Conservation (phyloP, 345 rosid species). For the Sonneratia alba region DNA sequence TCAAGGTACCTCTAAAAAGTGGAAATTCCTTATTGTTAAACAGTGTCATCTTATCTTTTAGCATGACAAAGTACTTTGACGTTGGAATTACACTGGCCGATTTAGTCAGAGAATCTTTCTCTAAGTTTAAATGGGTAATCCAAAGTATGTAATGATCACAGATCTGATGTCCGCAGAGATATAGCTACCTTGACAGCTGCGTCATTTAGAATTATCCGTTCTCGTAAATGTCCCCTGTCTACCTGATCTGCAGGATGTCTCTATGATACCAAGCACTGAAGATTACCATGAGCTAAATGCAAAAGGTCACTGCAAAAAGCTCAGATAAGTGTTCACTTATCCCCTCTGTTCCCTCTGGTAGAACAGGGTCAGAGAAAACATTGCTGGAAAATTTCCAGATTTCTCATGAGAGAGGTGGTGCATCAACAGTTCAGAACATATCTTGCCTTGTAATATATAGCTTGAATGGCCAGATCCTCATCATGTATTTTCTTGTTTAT, state of each 20-base stretch:
- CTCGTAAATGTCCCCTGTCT: background rate
- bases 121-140: too few species aligned
- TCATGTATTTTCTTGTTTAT: too few species aligned
- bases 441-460: too few species aligned
- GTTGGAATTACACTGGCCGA: background rate
- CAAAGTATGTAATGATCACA: too few species aligned
- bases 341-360: conserved; percentile 41
- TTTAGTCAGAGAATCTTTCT: background rate
- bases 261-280: conserved; percentile 70
- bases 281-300: conserved; percentile 56
- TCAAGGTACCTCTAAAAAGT: background rate
- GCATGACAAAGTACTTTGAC: background rate
- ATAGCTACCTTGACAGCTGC: background rate
- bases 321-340: conserved; percentile 58
- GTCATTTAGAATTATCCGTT: background rate
- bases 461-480: too few species aligned
- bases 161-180: background rate
- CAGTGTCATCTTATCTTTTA: background rate
- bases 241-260: conserved; percentile 46
- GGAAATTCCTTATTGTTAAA: background rate
- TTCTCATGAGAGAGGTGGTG: conserved; percentile 6
- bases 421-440: too few species aligned
- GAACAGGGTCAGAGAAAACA: conserved; percentile 25
- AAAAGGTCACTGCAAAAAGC: conserved; percentile 56
- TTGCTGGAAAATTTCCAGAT: conserved; percentile 24